Base-by-base conservation (phyloP, 164 flowering plant species). In the Nelumbo lutea region DNA sequence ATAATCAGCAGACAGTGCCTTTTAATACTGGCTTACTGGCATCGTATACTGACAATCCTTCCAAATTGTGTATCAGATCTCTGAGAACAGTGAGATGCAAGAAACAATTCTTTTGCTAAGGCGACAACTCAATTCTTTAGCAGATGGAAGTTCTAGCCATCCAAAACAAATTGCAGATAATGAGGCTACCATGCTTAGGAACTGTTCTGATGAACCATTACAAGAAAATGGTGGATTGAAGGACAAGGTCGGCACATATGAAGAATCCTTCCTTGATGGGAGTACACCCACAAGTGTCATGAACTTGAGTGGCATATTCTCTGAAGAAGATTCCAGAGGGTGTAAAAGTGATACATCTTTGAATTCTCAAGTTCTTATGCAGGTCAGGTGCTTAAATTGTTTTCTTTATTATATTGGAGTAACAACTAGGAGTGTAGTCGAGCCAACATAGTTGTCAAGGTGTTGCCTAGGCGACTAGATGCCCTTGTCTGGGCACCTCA, bases 51-150 rank as follows among this genome's bases (percentile, higher is more conserved):
- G 42, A 60, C 65, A 39, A 13, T 62, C 55, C 39, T 27, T 72
- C 40, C 9, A 10, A 10, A 71, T 59, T 67, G 27, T 63, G 9
- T 63, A 38, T 62, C 72, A 90, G 94, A 76, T 75, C 11, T 75
- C 86, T 27, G 93, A 89, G 80, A 89, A 86, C 69, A 70, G 83
- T 66, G 93, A 91, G 78, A 83, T 90, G 92, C 87, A 90, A 77
- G 90, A 87, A 76, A 85, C 86, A 4, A 79, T 90, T 78, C 82
- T 85, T 82, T 74, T 84, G 64, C 78, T 85, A 55, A 82, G 91
- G 78, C 86, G 80, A 69, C 94, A 86, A 66, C 81, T 87, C 44
- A 78, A 78, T 73, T 78, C 84, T 56, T 67, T 85, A 41, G 43
- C 74, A 48, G 76, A 78, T 62, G 77, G 76, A 74, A 68, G 64